Evolutionary conservation across 2,329 filamentous ascomycete species (phyloP), one percentile per base, ranked within the genome.

Genomic region (Pestalotiopsis sp.): DNA sequence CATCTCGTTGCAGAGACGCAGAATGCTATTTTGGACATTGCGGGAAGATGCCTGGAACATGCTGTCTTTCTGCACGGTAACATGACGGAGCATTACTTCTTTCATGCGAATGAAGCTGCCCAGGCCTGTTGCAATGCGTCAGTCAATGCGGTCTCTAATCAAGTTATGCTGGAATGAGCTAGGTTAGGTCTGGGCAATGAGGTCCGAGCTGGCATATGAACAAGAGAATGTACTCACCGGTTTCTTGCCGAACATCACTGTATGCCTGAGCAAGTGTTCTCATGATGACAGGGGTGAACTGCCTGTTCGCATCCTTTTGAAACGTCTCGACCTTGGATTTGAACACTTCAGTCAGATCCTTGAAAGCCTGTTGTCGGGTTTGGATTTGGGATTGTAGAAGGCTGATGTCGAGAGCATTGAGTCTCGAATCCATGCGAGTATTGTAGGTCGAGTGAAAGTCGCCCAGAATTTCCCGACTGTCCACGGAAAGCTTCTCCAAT

Each of bases 221-320:
- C 7, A 52, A 52, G 10, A 17, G 3, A 52, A 52, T 26, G 24
- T 5, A 35, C 56, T 58, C 26, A 58, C 56, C 56, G 17, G 9
- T 11, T 58, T 14, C 56, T 58, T 26, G 10, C 6, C 10, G 10
- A n/a, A 26, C 38, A 7, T 35, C 58, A 22, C 6, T 7, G 38
- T 61, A 61, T 4, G 35, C 58, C 13, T 35, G 22, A 22, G 22
- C 10, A 26, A 58, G 56, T n/a, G 30, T 22, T 61, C n/a, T 20
- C 35, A 22, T 40, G n/a, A 61, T 61, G 58, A 20, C 58, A 20
- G 26, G 26, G n/a, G 17, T 61, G 17, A 61, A 61, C 30, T 39
- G 11, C 17, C 58, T 40, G 35, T 40, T 61, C n/a, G 35, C 83
- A 3, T 86, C 83, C 35, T 84, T 81, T 71, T 89, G 86, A 3